A percentile compares a stretch with the other conserved stretches of the same genome.
Conservation (phyloP, 2,329 filamentous ascomycete genomes). For the Colletotrichum sp. region DNA sequence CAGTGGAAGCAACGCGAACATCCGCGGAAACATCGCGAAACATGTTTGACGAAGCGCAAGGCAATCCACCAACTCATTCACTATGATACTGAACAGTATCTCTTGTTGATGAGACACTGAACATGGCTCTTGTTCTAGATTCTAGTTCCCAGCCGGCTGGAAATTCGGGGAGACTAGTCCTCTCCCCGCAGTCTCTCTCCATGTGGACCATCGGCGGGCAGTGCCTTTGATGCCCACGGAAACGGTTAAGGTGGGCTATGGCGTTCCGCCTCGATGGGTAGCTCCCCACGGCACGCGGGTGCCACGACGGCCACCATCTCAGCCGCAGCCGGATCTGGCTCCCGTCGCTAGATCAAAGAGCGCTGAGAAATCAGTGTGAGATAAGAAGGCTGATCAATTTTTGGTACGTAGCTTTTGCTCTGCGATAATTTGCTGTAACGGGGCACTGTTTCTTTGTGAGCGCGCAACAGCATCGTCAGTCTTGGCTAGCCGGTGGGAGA, state of each 20-base stretch:
- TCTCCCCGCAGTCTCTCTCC: background rate
- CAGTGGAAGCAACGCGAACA: background rate
- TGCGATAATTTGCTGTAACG: accelerated
- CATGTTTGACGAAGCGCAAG: background rate
- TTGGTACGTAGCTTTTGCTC: background rate
- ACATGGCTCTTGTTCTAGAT: background rate
- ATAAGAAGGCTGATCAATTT: background rate
- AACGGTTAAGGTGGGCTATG: background rate
- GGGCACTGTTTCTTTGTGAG: background rate
- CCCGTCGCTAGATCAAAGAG: background rate
- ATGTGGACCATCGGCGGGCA: background rate
- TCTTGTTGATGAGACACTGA: background rate
- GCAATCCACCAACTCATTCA: background rate
- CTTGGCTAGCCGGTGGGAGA: background rate
- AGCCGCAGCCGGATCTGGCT: background rate
- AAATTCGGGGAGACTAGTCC: background rate
- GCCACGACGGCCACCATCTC: background rate
- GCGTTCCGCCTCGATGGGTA: background rate
- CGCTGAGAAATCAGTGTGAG: background rate
- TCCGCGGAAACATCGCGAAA: background rate
- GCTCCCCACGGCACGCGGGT: background rate
- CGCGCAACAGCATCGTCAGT: background rate
- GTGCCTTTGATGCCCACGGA: background rate
- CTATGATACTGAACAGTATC: too few species aligned
- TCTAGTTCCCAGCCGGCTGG: background rate